These are phyloP conservation scores for Globisporangium spinosum DNA, from an alignment of 352 stramenopile species.

Conservation along the genomic window DNA sequence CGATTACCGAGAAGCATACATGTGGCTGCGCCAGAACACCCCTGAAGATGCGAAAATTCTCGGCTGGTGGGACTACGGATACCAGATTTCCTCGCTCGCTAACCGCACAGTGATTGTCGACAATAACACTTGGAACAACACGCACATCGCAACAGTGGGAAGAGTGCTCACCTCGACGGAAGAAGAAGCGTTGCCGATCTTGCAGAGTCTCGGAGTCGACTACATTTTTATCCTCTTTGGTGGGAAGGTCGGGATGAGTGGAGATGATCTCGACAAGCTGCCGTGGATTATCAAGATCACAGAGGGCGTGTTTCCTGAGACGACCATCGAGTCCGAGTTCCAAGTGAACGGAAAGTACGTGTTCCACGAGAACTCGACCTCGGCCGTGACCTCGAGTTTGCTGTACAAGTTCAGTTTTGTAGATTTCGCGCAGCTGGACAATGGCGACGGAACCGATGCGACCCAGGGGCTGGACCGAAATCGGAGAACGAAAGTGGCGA, in stretches of 20 bases:
- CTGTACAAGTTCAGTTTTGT: slow-evolving; percentile 92
- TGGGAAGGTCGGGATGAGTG: slow-evolving; percentile 56
- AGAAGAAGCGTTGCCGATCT: slow-evolving; percentile 63
- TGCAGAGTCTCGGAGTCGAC: slow-evolving; percentile 73
- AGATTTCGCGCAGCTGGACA: slow-evolving; percentile 55
- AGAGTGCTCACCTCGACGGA: slow-evolving; percentile 71
- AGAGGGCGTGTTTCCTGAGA: slow-evolving; percentile 78
- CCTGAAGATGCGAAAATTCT: slow-evolving; percentile 63
- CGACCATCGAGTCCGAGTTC: slow-evolving; percentile 83
- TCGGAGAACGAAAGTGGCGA: slow-evolving; percentile 49
- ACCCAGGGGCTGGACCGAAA: slow-evolving; percentile 69
- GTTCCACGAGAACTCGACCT: slow-evolving; percentile 65
- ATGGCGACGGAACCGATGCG: slow-evolving; percentile 19
- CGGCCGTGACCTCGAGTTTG: slow-evolving; percentile 82
- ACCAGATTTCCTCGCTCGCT: slow-evolving; percentile 76
- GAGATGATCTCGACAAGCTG: slow-evolving; percentile 93
- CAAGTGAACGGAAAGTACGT: slow-evolving; percentile 66
- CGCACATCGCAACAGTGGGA: slow-evolving; percentile 93
- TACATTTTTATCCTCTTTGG: slow-evolving; percentile 82
- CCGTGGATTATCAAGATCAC: slow-evolving; percentile 92
- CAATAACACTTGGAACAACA: slow-evolving; percentile 98
- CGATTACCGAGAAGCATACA: slow-evolving; percentile 81
- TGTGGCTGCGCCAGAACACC: slow-evolving; percentile 78
- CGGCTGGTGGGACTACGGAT: slow-evolving; percentile 87
- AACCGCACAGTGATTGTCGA: slow-evolving; percentile 90